phyloP scores from a whole-genome alignment of 2,329 filamentous ascomycete species.

The Colletotrichum cordylinicola region DNA sequence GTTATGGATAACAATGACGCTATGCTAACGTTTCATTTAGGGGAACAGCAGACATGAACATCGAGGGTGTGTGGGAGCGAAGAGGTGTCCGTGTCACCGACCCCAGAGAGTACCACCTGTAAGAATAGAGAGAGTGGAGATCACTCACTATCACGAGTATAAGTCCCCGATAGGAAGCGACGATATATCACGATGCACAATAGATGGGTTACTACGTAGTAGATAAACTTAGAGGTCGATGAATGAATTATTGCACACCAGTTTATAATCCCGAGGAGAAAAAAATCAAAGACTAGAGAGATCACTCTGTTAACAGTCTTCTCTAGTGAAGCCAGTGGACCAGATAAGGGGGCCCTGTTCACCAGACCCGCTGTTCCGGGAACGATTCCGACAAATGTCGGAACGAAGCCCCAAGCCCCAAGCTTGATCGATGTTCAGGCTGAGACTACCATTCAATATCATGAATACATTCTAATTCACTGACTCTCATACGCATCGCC shows the following conservation, averaged over 20 bases:
- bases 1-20: rapidly evolving
- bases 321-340: rapidly evolving
- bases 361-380: neutral
- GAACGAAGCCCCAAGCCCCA: neutral
- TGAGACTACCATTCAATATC: neutral
- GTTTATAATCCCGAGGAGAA: neutral
- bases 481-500: rapidly evolving
- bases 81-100: neutral
- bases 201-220: rapidly evolving
- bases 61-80: neutral
- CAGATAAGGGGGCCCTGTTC: rapidly evolving
- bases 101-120: conserved; percentile 6
- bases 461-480: rapidly evolving
- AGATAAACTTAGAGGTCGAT: neutral
- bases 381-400: neutral
- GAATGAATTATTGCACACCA: neutral
- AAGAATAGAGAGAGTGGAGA: neutral
- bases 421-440: rapidly evolving
- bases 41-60: conserved; percentile 1
- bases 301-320: rapidly evolving
- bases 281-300: neutral
- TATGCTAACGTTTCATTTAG: neutral
- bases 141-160: neutral
- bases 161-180: neutral
- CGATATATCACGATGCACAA: rapidly evolving